These are phyloP conservation scores for Buddleja alternifolia DNA, from an alignment of 257 asterid species.

Conservation along the genomic window DNA sequence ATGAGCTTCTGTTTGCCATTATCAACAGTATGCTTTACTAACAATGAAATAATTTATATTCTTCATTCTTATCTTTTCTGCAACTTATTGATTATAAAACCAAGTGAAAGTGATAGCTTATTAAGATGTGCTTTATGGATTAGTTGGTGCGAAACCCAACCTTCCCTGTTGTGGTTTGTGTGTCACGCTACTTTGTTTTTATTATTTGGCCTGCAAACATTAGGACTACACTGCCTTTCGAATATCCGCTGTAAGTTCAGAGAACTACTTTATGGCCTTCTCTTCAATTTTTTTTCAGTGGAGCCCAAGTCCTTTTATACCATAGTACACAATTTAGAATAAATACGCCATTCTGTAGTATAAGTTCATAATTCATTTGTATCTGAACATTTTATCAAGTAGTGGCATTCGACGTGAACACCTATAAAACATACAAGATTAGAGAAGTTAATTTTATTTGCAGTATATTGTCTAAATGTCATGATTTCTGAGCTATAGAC, in stretches of 20 bases:
- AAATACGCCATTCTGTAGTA: no score
- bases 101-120: neutral
- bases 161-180: constrained; percentile 3
- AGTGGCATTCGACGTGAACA: constrained; percentile 11
- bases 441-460: neutral
- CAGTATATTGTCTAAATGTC: neutral
- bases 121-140: neutral
- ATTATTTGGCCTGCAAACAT: neutral
- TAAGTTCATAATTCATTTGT: neutral
- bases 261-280: constrained; percentile 1
- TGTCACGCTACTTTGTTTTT: neutral
- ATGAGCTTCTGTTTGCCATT: constrained; percentile 77
- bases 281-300: neutral
- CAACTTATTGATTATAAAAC: neutral
- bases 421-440: neutral
- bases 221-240: neutral
- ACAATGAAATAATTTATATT: constrained; percentile 23
- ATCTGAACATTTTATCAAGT: neutral
- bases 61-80: neutral
- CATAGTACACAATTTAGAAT: neutral
- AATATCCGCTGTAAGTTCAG: neutral
- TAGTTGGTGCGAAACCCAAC: neutral
- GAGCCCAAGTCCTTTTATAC: neutral
- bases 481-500: constrained; percentile 31
- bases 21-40: constrained; percentile 77